Conservation (phyloP, 2,329 filamentous ascomycete species). For the Apiospora sp. region DNA sequence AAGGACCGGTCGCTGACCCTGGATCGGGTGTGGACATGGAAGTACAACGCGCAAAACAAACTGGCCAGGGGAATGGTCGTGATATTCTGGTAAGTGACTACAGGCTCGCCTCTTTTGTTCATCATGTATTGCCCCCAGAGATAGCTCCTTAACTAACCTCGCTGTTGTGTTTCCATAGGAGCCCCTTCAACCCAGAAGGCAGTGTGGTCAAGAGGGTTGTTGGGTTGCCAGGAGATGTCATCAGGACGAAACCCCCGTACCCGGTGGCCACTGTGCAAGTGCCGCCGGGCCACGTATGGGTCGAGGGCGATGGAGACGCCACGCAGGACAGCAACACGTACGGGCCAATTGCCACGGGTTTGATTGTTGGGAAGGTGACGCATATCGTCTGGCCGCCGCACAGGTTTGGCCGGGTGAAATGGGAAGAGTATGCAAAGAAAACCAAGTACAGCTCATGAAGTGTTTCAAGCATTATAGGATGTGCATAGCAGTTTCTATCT, state of each 20-base stretch:
- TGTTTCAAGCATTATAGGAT: too few relatives aligned
- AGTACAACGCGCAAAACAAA: constrained; percentile 63
- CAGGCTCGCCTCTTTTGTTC: background rate
- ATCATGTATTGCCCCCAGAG: background rate
- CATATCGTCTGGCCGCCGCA: constrained; percentile 75
- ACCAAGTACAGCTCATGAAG: constrained; percentile 29
- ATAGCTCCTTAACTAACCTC: constrained; percentile 29
- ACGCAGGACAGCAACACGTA: constrained; percentile 89
- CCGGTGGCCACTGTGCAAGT: constrained; percentile 66
- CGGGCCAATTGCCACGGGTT: constrained; percentile 78
- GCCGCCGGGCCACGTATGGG: constrained; percentile 88
- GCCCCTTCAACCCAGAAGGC: constrained; percentile 73
- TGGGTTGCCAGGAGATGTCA: constrained; percentile 79
- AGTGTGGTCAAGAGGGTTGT: constrained; percentile 84
- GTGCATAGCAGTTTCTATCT: too few relatives aligned
- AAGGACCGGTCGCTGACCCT: constrained; percentile 62
- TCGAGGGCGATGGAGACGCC: constrained; percentile 86
- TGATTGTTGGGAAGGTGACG: constrained; percentile 79
- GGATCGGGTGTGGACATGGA: constrained; percentile 67
- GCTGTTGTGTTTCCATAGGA: constrained; percentile 55
- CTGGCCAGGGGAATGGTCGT: constrained; percentile 78
- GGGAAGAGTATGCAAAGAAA: constrained; percentile 59
- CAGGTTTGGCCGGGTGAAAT: constrained; percentile 64
- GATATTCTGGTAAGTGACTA: constrained; percentile 63
- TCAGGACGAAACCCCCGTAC: constrained; percentile 71